Percentiles rank a stretch among this genome's conserved stretches.
Conservation (phyloP, 2,329 filamentous ascomycete genomes). For the Zasmidium angulare region DNA sequence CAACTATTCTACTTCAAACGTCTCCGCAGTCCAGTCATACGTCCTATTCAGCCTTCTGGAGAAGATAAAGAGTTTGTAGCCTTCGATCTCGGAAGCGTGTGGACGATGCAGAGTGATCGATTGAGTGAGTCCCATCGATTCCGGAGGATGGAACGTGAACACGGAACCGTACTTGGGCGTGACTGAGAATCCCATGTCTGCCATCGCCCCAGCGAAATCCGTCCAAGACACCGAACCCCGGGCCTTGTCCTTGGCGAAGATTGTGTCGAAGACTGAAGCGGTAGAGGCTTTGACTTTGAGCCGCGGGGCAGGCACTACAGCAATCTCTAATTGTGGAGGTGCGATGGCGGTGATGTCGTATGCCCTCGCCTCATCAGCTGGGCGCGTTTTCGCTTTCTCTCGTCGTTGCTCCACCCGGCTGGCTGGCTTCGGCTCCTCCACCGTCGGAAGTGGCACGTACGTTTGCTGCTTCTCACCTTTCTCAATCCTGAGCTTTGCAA, state of each 20-base stretch:
- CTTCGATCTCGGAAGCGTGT: slow-evolving; percentile 21
- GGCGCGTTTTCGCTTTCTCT: slow-evolving; percentile 18
- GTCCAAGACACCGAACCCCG: slow-evolving; percentile 16
- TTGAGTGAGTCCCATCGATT: slow-evolving; percentile 4
- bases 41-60: slow-evolving; percentile 9
- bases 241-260: slow-evolving; percentile 15
- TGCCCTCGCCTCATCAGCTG: slow-evolving; percentile 4
- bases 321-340: slow-evolving; percentile 1
- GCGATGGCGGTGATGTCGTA: slow-evolving; percentile 13
- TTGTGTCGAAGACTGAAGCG: slow-evolving; percentile 13
- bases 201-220: slow-evolving; percentile 17
- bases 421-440: slow-evolving; percentile 7
- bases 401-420: slow-evolving; percentile 9
- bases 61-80: slow-evolving; percentile 13
- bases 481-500: slow-evolving; percentile 13
- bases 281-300: slow-evolving; percentile 19
- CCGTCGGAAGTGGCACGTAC: slow-evolving; percentile 8
- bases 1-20: slow-evolving; percentile 16
- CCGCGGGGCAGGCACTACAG: slow-evolving; percentile 6
- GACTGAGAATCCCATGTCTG: slow-evolving; percentile 19
- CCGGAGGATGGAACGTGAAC: slow-evolving; percentile 16
- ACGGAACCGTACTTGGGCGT: slow-evolving; percentile 18
- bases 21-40: slow-evolving; percentile 15
- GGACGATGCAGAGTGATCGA: slow-evolving; percentile 20
- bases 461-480: slow-evolving; percentile 8